Evolutionary conservation across 495 filamentous ascomycete species (phyloP), one percentile per base, ranked within the genome.

Genomic region (Neohortaea acidophila): DNA sequence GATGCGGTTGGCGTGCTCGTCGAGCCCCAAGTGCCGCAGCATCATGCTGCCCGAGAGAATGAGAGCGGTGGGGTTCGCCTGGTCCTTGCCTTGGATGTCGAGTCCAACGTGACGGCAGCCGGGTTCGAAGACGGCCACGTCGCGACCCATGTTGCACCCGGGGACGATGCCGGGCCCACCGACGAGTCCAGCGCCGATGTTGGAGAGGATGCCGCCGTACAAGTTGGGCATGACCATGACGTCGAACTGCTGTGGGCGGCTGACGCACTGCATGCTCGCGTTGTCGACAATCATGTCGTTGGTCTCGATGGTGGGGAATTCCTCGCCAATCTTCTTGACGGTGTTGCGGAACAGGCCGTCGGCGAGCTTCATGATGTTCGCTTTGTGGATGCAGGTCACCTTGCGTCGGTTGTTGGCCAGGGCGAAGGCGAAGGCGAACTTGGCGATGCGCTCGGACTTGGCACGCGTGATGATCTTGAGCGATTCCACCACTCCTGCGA

Each of bases 271-370:
- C 89, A 97, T 96, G 49, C 83, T 92, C 44, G 89, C 91, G 62
- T 97, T 97, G 64, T 97, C 89, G 52, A 97, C 91, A 58, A 97
- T 96, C 87, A 96, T 93, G 63, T 96, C 91, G 64, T 87, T 89
- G 40, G 78, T 76, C 68, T 92, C 82, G 42, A 97, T 66, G 22
- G 83, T 86, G 31, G 89, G 85, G 62, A 86, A 96, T 56, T 92
- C 80, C 63, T 85, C 78, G 34, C 84, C 83, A 48, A 91, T 75
- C 50, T 77, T 73, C 65, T 92, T 80, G 73, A 96, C 89, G 32
- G 89, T 97, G 62, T 78, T 84, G 55, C 89, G 80, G 78, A 97
- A 97, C 43, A 97, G 78, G 65, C 89, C 89, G 54, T 96, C 89
- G 62, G 86, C 87, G 36, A 97, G 70, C 72, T 97, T 96, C 89